A percentile compares a stretch with the other conserved stretches of the same genome.
Conservation (phyloP, 768 basidiomycete species). For the Harrya chromipes region DNA sequence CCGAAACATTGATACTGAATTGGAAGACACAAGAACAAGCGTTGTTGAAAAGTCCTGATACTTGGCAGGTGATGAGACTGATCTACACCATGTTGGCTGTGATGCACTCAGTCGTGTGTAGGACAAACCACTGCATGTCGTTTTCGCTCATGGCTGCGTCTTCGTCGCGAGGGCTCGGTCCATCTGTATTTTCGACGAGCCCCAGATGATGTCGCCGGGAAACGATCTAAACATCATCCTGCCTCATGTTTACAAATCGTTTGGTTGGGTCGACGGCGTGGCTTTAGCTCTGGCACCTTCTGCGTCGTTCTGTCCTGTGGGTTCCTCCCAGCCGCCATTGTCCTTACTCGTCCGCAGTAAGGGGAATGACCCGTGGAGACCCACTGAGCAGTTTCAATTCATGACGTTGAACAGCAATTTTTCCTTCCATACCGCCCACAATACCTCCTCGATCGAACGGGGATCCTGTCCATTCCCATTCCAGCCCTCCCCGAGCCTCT, state of each 20-base stretch:
- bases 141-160: conserved; percentile 44
- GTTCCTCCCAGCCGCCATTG: conserved; percentile 23
- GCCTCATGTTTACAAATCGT: conserved; percentile 45
- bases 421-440: not conserved
- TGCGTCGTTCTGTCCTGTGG: not conserved
- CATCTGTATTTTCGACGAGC: conserved; percentile 52
- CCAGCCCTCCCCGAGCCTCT: conserved; percentile 32
- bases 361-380: conserved; percentile 59
- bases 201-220: conserved; percentile 32
- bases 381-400: conserved; percentile 47
- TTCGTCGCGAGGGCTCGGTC: conserved; percentile 61
- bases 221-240: conserved; percentile 15
- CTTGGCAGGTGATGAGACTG: conserved; percentile 29
- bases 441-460: conserved; percentile 14
- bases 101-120: conserved; percentile 24
- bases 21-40: conserved; percentile 50
- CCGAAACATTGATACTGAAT: conserved; percentile 52
- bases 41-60: conserved; percentile 38
- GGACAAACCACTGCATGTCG: conserved; percentile 52
- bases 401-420: conserved; percentile 43
- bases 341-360: conserved; percentile 57
- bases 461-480: conserved; percentile 49
- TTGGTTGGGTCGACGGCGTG: conserved; percentile 68
- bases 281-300: conserved; percentile 32
- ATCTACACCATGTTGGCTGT: not conserved